phyloP scores from a whole-genome alignment of 768 basidiomycete genomes.

The Leccinum uliginosum region DNA sequence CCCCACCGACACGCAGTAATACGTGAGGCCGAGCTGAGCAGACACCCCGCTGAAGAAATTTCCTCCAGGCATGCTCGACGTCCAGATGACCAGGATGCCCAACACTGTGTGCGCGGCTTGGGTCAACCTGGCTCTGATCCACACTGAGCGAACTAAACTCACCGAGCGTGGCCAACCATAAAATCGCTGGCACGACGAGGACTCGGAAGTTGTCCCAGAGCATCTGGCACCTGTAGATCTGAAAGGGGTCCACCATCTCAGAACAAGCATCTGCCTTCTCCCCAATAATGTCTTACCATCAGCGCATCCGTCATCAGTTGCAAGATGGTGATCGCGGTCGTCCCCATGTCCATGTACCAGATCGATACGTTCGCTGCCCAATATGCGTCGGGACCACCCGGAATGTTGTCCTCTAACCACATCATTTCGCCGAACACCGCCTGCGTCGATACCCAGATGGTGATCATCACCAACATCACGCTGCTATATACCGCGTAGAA shows the following conservation, averaged over 20 bases:
- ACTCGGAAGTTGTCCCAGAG: conserved; percentile 26
- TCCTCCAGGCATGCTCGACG: conserved; percentile 13
- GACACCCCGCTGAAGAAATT: conserved; percentile 17
- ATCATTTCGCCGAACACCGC: conserved; percentile 31
- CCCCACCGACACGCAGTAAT: conserved; percentile 17
- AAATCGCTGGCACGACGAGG: conserved; percentile 14
- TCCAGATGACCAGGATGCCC: conserved; percentile 12
- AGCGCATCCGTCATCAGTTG: conserved; percentile 36
- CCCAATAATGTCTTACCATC: conserved; percentile 27
- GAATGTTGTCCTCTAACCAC: conserved; percentile 32
- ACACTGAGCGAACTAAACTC: not conserved
- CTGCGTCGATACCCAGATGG: conserved; percentile 28
- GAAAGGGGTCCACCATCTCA: not conserved
- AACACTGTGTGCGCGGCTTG: conserved; percentile 9
- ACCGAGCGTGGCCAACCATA: conserved; percentile 27
- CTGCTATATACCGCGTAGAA: conserved; percentile 27
- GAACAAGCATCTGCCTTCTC: not conserved
- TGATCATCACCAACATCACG: conserved; percentile 29
- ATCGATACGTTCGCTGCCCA: conserved; percentile 21
- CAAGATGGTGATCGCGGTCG: conserved; percentile 25
- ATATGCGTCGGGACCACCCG: conserved; percentile 35
- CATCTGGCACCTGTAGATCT: conserved; percentile 39
- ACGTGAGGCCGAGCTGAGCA: conserved; percentile 15
- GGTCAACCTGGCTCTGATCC: not conserved
- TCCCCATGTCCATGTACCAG: conserved; percentile 31